Conservation (phyloP, 2,329 filamentous ascomycete species). For the Ophiostoma sp. region DNA sequence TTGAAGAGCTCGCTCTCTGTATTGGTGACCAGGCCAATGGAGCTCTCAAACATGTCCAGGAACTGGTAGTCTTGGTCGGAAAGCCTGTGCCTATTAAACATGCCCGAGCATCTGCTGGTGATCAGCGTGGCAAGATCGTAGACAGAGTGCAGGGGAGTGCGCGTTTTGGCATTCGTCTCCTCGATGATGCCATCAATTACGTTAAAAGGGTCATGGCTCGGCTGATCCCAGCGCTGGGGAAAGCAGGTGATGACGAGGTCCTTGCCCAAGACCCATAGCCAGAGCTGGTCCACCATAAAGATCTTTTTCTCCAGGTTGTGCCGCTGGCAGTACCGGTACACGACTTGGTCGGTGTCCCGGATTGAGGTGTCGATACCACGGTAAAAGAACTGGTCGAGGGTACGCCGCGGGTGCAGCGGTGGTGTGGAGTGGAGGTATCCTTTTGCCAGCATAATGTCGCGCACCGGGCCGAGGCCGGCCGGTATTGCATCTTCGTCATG, state of each 20-base stretch:
- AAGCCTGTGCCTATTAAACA: slow-evolving; percentile 55
- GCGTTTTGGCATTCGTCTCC: slow-evolving; percentile 59
- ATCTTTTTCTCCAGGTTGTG: slow-evolving; percentile 48
- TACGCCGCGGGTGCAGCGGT: slow-evolving; percentile 55
- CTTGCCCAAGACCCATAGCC: slow-evolving; percentile 57
- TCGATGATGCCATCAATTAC: slow-evolving; percentile 59
- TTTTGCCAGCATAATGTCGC: slow-evolving; percentile 44
- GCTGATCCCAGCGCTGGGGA: slow-evolving; percentile 55
- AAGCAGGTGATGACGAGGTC: slow-evolving; percentile 58
- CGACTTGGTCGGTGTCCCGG: slow-evolving; percentile 59
- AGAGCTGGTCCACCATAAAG: slow-evolving; percentile 65
- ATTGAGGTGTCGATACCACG: slow-evolving; percentile 57
- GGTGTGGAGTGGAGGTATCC: slow-evolving; percentile 44
- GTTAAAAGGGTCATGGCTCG: slow-evolving; percentile 57
- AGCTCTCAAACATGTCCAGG: slow-evolving; percentile 62
- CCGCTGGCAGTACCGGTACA: slow-evolving; percentile 51
- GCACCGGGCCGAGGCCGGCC: slow-evolving; percentile 29
- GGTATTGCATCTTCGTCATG: slow-evolving; percentile 31
- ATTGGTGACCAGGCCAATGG: slow-evolving; percentile 51
- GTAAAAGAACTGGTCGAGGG: slow-evolving; percentile 62
- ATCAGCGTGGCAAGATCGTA: slow-evolving; percentile 60
- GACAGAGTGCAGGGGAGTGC: slow-evolving; percentile 54
- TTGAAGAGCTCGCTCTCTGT: slow-evolving; percentile 55
- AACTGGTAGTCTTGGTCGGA: slow-evolving; percentile 59
- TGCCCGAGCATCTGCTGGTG: slow-evolving; percentile 53